phyloP scores from a whole-genome alignment of 306 rosid genomes.

The Abrus precatorius region DNA sequence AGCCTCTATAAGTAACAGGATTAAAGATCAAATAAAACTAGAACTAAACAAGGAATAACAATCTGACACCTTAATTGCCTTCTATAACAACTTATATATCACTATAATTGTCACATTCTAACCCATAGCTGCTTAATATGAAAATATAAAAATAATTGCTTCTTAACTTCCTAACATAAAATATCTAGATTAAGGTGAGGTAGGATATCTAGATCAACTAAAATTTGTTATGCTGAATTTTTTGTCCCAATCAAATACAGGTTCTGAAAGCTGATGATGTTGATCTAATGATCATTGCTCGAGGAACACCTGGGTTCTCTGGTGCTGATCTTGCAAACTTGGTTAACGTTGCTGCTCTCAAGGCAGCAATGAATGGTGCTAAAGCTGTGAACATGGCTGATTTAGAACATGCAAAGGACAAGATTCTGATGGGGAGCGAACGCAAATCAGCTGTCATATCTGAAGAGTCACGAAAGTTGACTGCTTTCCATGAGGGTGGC shows the following conservation, averaged over 20 bases:
- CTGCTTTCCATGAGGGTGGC: slow-evolving; percentile 93
- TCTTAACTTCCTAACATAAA: too few relatives aligned
- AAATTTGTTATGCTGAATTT: too few relatives aligned
- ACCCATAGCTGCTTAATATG: too few relatives aligned
- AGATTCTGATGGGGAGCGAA: slow-evolving; percentile 89
- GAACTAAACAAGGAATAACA: too few relatives aligned
- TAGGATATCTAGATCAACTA: not conserved
- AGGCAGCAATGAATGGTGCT: slow-evolving; percentile 97
- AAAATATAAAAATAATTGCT: too few relatives aligned
- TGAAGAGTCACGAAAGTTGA: slow-evolving; percentile 69
- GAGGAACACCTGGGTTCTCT: slow-evolving; percentile 90
- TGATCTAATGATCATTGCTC: slow-evolving; percentile 75
- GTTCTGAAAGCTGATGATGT: slow-evolving; percentile 86
- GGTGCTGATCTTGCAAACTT: slow-evolving; percentile 95
- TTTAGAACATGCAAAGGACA: slow-evolving; percentile 85
- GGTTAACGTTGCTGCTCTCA: slow-evolving; percentile 80
- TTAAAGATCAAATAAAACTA: too few relatives aligned
- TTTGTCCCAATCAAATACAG: slow-evolving; percentile 33
- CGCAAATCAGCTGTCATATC: slow-evolving; percentile 82
- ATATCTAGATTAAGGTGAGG: too few relatives aligned
- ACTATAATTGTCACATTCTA: too few relatives aligned
- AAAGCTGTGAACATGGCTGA: slow-evolving; percentile 84
- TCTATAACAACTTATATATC: too few relatives aligned
- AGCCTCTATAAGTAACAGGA: too few relatives aligned
- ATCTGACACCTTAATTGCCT: too few relatives aligned